A percentile compares a stretch with the other conserved stretches of the same genome.
Conservation (phyloP, 345 rosid genomes). For the Pugionium cornutum region DNA sequence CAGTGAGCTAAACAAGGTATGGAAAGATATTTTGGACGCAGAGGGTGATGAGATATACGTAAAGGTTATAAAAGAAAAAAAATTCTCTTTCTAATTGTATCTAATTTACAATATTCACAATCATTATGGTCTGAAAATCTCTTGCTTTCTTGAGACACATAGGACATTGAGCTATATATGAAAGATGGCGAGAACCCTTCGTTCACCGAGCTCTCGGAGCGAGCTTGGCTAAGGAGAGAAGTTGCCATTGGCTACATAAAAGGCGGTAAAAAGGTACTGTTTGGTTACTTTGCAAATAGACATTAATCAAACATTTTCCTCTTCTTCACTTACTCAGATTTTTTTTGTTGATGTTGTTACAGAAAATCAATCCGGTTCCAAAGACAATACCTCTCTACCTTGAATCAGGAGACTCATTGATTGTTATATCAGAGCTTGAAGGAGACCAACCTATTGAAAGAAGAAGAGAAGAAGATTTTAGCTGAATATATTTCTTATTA, state of each 20-base stretch:
- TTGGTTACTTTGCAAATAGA: neutral
- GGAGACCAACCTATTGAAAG: constrained; percentile 45
- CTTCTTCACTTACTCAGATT: neutral
- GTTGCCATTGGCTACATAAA: constrained; percentile 90
- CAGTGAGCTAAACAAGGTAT: constrained; percentile 82
- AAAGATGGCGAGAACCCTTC: constrained; percentile 81
- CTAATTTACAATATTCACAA: neutral
- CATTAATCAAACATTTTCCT: neutral
- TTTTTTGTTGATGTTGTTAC: constrained; percentile 27
- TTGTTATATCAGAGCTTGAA: constrained; percentile 91
- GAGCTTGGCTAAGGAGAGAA: constrained; percentile 75
- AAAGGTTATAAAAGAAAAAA: constrained; percentile 51
- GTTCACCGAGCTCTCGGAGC: constrained; percentile 73
- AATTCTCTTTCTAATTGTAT: too few relatives aligned
- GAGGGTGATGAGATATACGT: constrained; percentile 97
- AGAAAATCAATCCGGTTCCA: constrained; percentile 78
- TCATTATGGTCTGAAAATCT: constrained; percentile 15
- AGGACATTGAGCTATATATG: constrained; percentile 85
- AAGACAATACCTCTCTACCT: constrained; percentile 66
- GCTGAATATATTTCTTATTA: too few relatives aligned
- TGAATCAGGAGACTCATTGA: constrained; percentile 57
- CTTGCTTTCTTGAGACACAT: constrained; percentile 18
- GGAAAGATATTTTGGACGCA: constrained; percentile 89
- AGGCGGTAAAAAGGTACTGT: constrained; percentile 61
- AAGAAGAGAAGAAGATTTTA: too few relatives aligned